These are phyloP conservation scores for Claviceps sp. DNA, from an alignment of 2,329 filamentous ascomycete genomes.

Conservation along the genomic window DNA sequence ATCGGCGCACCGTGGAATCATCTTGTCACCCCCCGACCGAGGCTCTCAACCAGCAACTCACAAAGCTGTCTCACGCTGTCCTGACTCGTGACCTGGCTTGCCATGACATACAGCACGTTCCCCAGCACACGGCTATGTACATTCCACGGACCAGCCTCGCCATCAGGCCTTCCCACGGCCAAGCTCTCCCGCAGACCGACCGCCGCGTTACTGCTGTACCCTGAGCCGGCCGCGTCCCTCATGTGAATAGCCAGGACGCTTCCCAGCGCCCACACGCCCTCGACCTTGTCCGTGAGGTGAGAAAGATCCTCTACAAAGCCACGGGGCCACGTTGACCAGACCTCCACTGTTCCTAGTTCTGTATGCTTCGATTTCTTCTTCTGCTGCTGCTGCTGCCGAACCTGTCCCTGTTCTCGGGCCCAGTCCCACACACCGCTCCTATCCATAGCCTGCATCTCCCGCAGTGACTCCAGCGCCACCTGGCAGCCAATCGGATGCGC, in stretches of 20 bases:
- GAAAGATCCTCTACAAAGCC: constrained; percentile 47
- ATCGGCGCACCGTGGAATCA: background rate
- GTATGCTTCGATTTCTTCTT: background rate
- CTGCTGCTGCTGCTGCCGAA: constrained; percentile 6
- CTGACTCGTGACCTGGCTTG: constrained; percentile 30
- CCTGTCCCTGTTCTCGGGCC: constrained; percentile 40
- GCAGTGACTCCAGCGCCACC: constrained; percentile 56
- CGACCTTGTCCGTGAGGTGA: constrained; percentile 34
- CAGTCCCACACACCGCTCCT: constrained; percentile 39
- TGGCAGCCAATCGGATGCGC: constrained; percentile 71
- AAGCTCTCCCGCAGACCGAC: constrained; percentile 27
- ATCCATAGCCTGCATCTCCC: constrained; percentile 46
- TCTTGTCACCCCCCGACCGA: background rate
- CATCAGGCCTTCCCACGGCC: constrained; percentile 8
- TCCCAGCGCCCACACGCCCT: constrained; percentile 59
- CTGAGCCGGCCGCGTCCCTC: constrained; percentile 25
- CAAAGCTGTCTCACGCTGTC: constrained; percentile 17
- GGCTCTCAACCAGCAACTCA: constrained; percentile 6
- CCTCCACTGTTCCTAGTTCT: background rate
- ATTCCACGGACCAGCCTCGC: constrained; percentile 27
- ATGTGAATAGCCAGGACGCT: constrained; percentile 57
- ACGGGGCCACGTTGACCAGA: constrained; percentile 61
- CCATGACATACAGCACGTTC: constrained; percentile 47
- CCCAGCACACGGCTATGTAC: constrained; percentile 42
- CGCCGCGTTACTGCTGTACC: constrained; percentile 35